These are phyloP conservation scores for Pythium pyrilobum DNA, from an alignment of 352 stramenopile species.

Conservation along the genomic window DNA sequence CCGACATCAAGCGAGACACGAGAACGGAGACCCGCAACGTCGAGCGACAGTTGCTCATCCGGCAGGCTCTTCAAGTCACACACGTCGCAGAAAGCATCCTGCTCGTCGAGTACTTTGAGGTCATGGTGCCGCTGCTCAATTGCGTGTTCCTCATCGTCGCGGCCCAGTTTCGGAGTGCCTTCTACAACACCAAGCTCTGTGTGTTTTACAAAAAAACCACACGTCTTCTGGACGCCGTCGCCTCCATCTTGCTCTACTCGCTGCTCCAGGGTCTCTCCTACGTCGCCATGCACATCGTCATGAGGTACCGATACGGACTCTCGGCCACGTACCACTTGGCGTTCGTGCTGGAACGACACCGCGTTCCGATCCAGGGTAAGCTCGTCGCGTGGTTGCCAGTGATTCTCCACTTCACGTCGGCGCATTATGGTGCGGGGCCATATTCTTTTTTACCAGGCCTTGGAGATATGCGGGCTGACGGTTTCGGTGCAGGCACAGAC, in stretches of 20 bases:
- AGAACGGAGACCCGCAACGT: no score
- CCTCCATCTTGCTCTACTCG: slow-evolving; percentile 6
- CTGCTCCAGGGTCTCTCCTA: neutral
- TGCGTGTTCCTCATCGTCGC: slow-evolving; percentile 10
- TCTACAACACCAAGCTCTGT: slow-evolving; percentile 12
- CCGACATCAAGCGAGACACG: no score
- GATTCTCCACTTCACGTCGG: slow-evolving; percentile 9
- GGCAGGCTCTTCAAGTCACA: slow-evolving; percentile 3
- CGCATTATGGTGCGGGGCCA: slow-evolving; percentile 1
- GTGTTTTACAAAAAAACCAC: slow-evolving; percentile 10
- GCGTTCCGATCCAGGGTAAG: slow-evolving; percentile 4
- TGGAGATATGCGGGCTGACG: no score
- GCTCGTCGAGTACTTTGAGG: slow-evolving; percentile 24
- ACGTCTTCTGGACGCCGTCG: neutral
- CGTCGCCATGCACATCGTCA: slow-evolving; percentile 9
- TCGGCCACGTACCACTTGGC: slow-evolving; percentile 9
- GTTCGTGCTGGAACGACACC: slow-evolving; percentile 9
- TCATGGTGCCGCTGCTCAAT: slow-evolving; percentile 20
- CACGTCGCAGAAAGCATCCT: slow-evolving; percentile 19
- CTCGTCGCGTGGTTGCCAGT: slow-evolving; percentile 8
- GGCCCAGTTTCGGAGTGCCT: neutral
- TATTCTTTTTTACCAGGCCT: neutral
- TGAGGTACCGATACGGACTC: slow-evolving; percentile 14
- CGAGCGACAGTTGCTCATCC: neutral
- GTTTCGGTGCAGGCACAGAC: no score